A percentile compares a stretch with the other conserved stretches of the same genome.
phyloP scores from a whole-genome alignment of 495 filamentous ascomycete genomes.

The Friedmanniomyces endolithicus region DNA sequence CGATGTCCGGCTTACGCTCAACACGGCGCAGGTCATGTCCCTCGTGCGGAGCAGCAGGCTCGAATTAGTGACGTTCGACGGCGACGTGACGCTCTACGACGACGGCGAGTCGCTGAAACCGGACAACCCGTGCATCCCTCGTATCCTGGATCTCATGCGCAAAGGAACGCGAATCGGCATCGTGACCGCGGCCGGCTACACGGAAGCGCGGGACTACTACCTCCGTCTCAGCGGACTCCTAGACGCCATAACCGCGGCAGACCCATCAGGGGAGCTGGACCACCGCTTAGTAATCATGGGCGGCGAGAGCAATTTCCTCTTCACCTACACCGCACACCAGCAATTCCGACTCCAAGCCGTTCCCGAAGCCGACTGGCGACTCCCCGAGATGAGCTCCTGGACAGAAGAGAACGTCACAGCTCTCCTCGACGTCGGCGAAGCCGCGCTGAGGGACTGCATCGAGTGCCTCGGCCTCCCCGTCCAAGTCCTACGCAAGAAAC shows the following conservation, averaged over 20 bases:
- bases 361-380: conserved; percentile 59
- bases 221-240: conserved; percentile 72
- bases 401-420: conserved; percentile 59
- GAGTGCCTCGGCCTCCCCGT: conserved; percentile 64
- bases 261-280: conserved; percentile 50
- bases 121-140: conserved; percentile 63
- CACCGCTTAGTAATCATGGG: conserved; percentile 80
- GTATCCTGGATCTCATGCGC: conserved; percentile 54
- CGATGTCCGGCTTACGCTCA: conserved; percentile 82
- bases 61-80: conserved; percentile 87
- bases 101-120: conserved; percentile 69
- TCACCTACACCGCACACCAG: conserved; percentile 50
- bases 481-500: conserved; percentile 71
- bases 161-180: conserved; percentile 70
- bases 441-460: conserved; percentile 66
- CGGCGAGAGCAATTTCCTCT: conserved; percentile 73
- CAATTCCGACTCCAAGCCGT: conserved; percentile 48
- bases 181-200: conserved; percentile 94
- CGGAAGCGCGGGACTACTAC: conserved; percentile 71
- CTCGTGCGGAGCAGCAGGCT: conserved; percentile 57
- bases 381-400: conserved; percentile 83
- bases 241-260: conserved; percentile 59
- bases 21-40: conserved; percentile 86
- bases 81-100: conserved; percentile 93
- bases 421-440: conserved; percentile 78